Base-by-base conservation (phyloP, 441 rosid species). In the Gossypium davidsonii region DNA sequence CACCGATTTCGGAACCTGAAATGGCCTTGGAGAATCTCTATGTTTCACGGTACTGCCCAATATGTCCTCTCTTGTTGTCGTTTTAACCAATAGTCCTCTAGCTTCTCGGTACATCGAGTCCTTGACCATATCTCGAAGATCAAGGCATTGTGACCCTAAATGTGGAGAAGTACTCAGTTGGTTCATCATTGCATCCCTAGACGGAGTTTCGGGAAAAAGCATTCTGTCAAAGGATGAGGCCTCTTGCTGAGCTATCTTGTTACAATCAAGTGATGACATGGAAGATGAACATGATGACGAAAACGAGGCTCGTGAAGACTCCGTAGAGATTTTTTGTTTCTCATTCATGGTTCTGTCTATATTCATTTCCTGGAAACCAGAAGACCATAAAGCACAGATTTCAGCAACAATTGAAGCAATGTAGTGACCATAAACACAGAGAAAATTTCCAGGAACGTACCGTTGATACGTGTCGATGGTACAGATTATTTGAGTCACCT, bases 241-340 rank as follows among this genome's bases (percentile, higher is more conserved):
- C 63, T 90, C 93, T 17, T 84, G 90, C 51, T 82, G 94, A 73
- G 83, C 72, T 76, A 84, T 77, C 85, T 70, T 82, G 79, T 82
- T 79, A 70, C 79, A 75, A 46, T 92, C 97, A 71, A 83, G 52
- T 49, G 97, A 94, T 48, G 94, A 91, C 8, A 82, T 69, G 21
- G 97, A 88, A 74, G 96, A 90, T 58, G 99, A 90, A 77, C 96
- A 89, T 10, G 97, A 84, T 0, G 99, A 92, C 11, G 99, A 90
- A 80, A 91, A 87, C 61, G 99, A 94, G 60, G 86, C 85, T 79
- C 91, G 83, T 8, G 92, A 87, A 37, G 90, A 85, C 80, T 94
- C 98, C 0, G 85, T 86, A 25, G 94, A 86, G 63, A 78, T 59
- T 82, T 87, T 83, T 39, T 88, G 91, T 76, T 86, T 89, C 83